A percentile compares a stretch with the other conserved stretches of the same genome.
These are phyloP conservation scores for Sugiyamaella floridensis DNA, from an alignment of 805 yeast species.

Conservation along the genomic window DNA sequence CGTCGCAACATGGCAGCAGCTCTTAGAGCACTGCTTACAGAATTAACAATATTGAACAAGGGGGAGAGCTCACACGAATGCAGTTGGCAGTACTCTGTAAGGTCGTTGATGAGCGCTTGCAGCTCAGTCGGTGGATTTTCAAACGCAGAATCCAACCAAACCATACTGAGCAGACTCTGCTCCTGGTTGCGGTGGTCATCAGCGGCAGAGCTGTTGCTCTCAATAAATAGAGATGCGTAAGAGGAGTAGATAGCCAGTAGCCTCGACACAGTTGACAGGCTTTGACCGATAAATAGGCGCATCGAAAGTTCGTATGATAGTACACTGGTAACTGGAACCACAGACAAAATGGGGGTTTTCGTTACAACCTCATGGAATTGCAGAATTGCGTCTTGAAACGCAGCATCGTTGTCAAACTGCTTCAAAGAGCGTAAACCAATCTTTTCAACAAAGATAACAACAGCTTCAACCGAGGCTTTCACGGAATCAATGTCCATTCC, in stretches of 20 bases:
- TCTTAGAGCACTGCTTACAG: not conserved
- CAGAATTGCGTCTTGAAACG: slow-evolving; percentile 5
- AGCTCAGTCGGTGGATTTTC: not conserved
- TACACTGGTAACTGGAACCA: not conserved
- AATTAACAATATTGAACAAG: not conserved
- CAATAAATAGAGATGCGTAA: not conserved
- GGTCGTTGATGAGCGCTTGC: not conserved
- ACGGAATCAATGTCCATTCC: not conserved
- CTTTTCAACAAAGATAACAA: slow-evolving; percentile 11
- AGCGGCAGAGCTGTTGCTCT: not conserved
- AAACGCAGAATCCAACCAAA: not conserved
- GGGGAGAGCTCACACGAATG: not conserved
- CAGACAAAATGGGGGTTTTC: not conserved
- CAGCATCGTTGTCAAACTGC: slow-evolving; percentile 1
- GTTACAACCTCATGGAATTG: slow-evolving; percentile 5
- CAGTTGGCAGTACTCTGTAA: not conserved
- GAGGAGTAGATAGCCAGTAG: not conserved
- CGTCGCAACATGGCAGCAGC: not conserved
- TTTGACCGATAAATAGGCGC: not conserved
- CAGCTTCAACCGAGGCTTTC: not conserved
- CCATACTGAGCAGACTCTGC: not conserved
- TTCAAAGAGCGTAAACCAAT: slow-evolving; percentile 9
- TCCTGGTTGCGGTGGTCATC: not conserved
- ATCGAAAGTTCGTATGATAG: not conserved
- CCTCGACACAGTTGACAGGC: not conserved